Percentiles rank a stretch among this genome's conserved stretches.
Evolutionary conservation across 805 yeast genomes (phyloP).

Genomic region (Saccharomyces eubayanus): DNA sequence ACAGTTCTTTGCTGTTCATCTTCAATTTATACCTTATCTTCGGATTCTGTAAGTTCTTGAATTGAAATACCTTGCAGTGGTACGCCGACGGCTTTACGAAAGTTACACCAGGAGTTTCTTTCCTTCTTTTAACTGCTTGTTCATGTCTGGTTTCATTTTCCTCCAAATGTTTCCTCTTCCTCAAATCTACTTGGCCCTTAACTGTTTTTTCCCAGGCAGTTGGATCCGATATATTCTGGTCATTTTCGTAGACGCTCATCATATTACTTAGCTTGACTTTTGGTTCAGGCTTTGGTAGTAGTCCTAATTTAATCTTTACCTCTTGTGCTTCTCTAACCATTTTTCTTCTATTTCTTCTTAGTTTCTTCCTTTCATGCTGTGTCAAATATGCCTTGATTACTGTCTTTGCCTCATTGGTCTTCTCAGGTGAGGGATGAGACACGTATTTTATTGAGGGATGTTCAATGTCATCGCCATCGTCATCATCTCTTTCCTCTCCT

Average conservation of each 20-base stretch:
- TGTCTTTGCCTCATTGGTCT: conserved; percentile 39
- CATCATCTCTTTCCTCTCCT: conserved; percentile 22
- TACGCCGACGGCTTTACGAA: neutral
- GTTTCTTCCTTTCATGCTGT: conserved; percentile 64
- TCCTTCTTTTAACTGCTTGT: conserved; percentile 14
- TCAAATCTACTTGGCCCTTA: conserved; percentile 52
- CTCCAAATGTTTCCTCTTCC: conserved; percentile 50
- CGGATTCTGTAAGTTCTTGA: conserved; percentile 49
- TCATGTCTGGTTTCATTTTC: conserved; percentile 51
- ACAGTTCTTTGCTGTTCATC: conserved; percentile 67
- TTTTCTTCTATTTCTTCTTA: conserved; percentile 62
- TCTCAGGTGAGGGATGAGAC: conserved; percentile 71
- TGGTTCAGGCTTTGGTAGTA: conserved; percentile 83
- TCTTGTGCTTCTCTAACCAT: conserved; percentile 59
- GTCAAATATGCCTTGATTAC: conserved; percentile 53
- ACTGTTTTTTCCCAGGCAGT: conserved; percentile 76
- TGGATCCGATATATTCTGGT: conserved; percentile 82
- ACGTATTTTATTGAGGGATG: conserved; percentile 59
- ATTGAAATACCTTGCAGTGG: conserved; percentile 44
- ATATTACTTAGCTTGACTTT: conserved; percentile 78
- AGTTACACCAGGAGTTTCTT: neutral
- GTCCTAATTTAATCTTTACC: conserved; percentile 68
- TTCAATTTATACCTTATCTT: conserved; percentile 69
- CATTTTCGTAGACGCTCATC: conserved; percentile 70
- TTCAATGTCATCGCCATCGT: conserved; percentile 26